These are phyloP conservation scores for Aspergillus melleus DNA, from an alignment of 2,329 filamentous ascomycete genomes.

Conservation along the genomic window DNA sequence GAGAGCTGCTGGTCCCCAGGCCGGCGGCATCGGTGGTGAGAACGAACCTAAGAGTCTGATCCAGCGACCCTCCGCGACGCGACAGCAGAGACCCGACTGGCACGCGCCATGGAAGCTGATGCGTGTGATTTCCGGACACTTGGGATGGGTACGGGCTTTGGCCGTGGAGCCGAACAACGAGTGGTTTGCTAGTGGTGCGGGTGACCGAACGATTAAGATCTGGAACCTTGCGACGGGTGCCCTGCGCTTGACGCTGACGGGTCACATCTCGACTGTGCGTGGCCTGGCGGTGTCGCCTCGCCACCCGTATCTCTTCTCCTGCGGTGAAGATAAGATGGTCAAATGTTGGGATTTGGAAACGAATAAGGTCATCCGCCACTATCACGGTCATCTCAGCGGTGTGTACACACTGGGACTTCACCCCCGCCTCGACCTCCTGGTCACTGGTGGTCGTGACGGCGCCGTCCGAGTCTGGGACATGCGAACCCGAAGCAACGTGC, in stretches of 20 bases:
- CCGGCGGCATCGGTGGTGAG: slow-evolving; percentile 35
- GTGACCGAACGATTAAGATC: slow-evolving; percentile 96
- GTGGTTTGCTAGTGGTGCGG: slow-evolving; percentile 95
- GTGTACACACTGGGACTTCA: slow-evolving; percentile 94
- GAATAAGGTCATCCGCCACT: slow-evolving; percentile 98
- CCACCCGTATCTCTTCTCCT: slow-evolving; percentile 96
- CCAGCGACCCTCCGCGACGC: slow-evolving; percentile 60
- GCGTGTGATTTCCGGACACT: slow-evolving; percentile 92
- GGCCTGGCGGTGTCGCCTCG: slow-evolving; percentile 88
- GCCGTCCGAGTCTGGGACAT: slow-evolving; percentile 98
- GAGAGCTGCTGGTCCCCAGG: slow-evolving; percentile 31
- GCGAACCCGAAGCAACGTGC: slow-evolving; percentile 92
- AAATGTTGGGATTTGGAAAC: slow-evolving; percentile 99
- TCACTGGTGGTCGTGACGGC: slow-evolving; percentile 91
- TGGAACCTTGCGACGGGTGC: slow-evolving; percentile 91
- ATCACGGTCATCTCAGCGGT: slow-evolving; percentile 93
- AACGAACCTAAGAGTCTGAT: slow-evolving; percentile 62
- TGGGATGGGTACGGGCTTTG: slow-evolving; percentile 89
- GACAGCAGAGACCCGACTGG: slow-evolving; percentile 83
- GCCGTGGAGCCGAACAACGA: slow-evolving; percentile 95
- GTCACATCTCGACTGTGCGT: slow-evolving; percentile 90
- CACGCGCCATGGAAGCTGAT: slow-evolving; percentile 98
- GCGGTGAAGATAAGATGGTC: slow-evolving; percentile 99
- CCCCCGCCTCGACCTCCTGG: slow-evolving; percentile 89
- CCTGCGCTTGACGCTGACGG: slow-evolving; percentile 83